A percentile compares a stretch with the other conserved stretches of the same genome.
These are phyloP conservation scores for Cladosporium sp. DNA, from an alignment of 2,329 filamentous ascomycete genomes.

Conservation along the genomic window DNA sequence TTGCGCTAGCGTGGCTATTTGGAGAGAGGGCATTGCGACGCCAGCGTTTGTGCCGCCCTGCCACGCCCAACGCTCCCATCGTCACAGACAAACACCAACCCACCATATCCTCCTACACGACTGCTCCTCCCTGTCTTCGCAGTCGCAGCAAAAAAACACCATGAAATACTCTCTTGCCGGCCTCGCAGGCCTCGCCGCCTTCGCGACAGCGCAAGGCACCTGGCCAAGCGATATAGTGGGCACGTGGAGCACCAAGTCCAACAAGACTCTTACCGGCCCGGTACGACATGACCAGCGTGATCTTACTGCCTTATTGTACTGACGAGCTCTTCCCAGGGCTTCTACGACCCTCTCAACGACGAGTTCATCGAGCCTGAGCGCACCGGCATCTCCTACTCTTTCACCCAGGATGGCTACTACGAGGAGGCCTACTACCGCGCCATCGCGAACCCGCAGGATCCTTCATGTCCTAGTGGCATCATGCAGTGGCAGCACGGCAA, in stretches of 20 bases:
- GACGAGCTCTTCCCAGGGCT: constrained; percentile 50
- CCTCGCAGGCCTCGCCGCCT: constrained; percentile 25
- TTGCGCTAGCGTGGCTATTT: constrained; percentile 4
- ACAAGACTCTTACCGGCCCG: constrained; percentile 67
- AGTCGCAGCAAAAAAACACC: neutral
- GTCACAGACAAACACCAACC: neutral
- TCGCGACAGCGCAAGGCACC: constrained; percentile 25
- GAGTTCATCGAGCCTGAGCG: constrained; percentile 64
- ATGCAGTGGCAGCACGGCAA: constrained; percentile 66
- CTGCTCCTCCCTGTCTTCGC: neutral
- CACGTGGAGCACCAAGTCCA: constrained; percentile 72
- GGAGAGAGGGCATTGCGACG: neutral
- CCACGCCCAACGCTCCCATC: constrained; percentile 2
- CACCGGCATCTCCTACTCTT: constrained; percentile 73
- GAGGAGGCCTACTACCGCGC: constrained; percentile 71
- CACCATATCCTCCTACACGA: neutral
- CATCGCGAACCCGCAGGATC: constrained; percentile 56
- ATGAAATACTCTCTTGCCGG: constrained; percentile 35
- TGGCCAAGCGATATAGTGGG: constrained; percentile 55
- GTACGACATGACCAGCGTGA: constrained; percentile 46
- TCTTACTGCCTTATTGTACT: neutral
- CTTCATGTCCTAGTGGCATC: constrained; percentile 45
- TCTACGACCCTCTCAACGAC: constrained; percentile 69
- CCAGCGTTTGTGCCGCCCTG: neutral
- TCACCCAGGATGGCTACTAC: constrained; percentile 66